Percentiles rank a stretch among this genome's conserved stretches.
These are phyloP conservation scores for Sphagnum fallax DNA, from an alignment of 228 moss, liverwort and hornwort genomes.

Conservation along the genomic window DNA sequence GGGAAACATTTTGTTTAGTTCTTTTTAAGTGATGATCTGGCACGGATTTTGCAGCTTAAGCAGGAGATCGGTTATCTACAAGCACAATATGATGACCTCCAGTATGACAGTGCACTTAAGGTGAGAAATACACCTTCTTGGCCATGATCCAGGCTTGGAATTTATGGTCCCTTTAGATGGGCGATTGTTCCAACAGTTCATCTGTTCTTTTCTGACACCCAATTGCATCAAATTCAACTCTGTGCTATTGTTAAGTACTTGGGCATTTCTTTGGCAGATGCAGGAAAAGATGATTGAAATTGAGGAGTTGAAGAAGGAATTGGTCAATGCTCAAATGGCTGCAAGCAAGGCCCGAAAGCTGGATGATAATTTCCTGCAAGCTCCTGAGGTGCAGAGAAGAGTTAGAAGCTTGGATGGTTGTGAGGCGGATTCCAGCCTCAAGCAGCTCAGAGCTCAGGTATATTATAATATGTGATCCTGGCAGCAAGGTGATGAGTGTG, in stretches of 20 bases:
- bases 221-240: no score
- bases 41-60: constrained; percentile 30
- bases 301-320: constrained; percentile 48
- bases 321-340: constrained; percentile 34
- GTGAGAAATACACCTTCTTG: constrained; percentile 16
- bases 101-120: constrained; percentile 52
- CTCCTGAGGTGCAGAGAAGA: constrained; percentile 32
- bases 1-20: no score
- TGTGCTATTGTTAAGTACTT: no score
- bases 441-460: constrained; percentile 67
- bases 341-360: constrained; percentile 38
- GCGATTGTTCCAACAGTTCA: background rate
- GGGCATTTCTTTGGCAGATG: constrained; percentile 37
- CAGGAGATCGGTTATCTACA: constrained; percentile 62
- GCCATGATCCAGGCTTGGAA: background rate
- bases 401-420: constrained; percentile 66
- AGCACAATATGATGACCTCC: constrained; percentile 62
- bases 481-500: no score
- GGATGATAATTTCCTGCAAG: constrained; percentile 21
- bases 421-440: constrained; percentile 32
- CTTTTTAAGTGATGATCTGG: no score
- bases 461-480: constrained; percentile 1
- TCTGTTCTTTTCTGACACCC: no score
- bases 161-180: background rate
- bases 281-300: constrained; percentile 61